These are phyloP conservation scores for Solanum rostratum DNA, from an alignment of 257 asterid genomes.

Conservation along the genomic window DNA sequence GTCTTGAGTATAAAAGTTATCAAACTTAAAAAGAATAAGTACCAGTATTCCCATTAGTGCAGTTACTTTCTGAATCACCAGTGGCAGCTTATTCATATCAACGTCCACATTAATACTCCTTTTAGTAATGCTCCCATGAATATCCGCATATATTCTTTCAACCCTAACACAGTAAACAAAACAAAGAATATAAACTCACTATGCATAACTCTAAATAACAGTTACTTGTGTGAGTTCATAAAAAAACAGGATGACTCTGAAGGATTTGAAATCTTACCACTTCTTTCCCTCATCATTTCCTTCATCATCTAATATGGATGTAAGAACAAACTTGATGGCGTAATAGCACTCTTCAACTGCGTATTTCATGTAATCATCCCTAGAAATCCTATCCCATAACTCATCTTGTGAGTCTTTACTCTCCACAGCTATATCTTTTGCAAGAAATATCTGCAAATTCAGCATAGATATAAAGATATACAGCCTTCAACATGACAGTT, in stretches of 20 bases:
- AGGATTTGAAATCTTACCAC: slow-evolving; percentile 35
- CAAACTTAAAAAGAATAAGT: background rate
- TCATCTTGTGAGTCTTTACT: slow-evolving; percentile 73
- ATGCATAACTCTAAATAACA: background rate
- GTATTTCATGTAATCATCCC: slow-evolving; percentile 94
- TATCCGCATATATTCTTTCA: slow-evolving; percentile 62
- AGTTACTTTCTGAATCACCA: slow-evolving; percentile 78
- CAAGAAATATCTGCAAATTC: slow-evolving; percentile 56
- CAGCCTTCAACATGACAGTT: background rate
- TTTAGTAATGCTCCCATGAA: slow-evolving; percentile 35
- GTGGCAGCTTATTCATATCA: slow-evolving; percentile 58
- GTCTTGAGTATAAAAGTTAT: background rate
- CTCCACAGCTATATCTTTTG: slow-evolving; percentile 86
- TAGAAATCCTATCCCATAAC: slow-evolving; percentile 87
- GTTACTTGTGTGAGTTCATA: background rate
- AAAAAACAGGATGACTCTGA: background rate
- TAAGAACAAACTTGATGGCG: slow-evolving; percentile 53
- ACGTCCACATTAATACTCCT: slow-evolving; percentile 45
- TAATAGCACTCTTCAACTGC: slow-evolving; percentile 87
- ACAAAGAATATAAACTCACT: background rate
- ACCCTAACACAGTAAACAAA: slow-evolving; percentile 47
- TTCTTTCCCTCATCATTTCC: slow-evolving; percentile 79
- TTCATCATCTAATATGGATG: slow-evolving; percentile 63
- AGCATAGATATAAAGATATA: slow-evolving; percentile 1
- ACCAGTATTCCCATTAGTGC: slow-evolving; percentile 94